Base-by-base conservation (phyloP, 2,329 filamentous ascomycete species). In the Leptographium lundbergii region DNA sequence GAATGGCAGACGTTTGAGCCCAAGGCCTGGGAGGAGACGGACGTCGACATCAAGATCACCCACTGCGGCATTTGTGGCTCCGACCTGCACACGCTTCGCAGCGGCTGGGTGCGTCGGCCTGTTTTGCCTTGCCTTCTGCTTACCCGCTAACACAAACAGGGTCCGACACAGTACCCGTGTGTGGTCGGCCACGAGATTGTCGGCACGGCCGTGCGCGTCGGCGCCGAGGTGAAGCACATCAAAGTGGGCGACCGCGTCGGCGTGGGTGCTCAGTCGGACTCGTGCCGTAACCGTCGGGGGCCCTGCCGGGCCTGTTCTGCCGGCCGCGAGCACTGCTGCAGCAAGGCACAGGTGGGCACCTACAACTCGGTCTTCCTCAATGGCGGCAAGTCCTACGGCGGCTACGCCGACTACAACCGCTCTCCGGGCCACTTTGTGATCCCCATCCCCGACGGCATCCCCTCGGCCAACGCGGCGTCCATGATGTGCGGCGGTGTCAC, bases 401-500 rank as follows among this genome's bases (percentile, higher is more conserved):
- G 80, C 58, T 74, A 74, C 63, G 27, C 56, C 13, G 19, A 48
- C 22, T 36, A 27, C 25, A 62, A 80, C 77, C 79, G 79, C 4
- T 9, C 36, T 9, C 9, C 6, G 4, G 34, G 17, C 22, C 36
- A 81, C 54, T 84, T 81, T 68, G 86, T 86, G 67, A 24, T 55
- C 11, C 34, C 11, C 36, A 91, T 95, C 63, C 90, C 89, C 39
- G 88, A 91, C 39, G 81, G 77, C 57, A 78, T 95, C 52, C 66
- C 75, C 10, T 80, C 77, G 64, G 70, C 74, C 58, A 72, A 85
- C 55, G 88, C 85, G 1, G 89, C 88, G 1, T 88, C 87, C 10
- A 90, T 91, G 87, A 79, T 94, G 65, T 95, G 90, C 72, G 90
- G 88, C 50, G 90, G 90, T 63, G 77, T 95, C 64, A 95, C 90